Base-by-base conservation (phyloP, 768 basidiomycete genomes). In the Macrolepiota dolichaula region DNA sequence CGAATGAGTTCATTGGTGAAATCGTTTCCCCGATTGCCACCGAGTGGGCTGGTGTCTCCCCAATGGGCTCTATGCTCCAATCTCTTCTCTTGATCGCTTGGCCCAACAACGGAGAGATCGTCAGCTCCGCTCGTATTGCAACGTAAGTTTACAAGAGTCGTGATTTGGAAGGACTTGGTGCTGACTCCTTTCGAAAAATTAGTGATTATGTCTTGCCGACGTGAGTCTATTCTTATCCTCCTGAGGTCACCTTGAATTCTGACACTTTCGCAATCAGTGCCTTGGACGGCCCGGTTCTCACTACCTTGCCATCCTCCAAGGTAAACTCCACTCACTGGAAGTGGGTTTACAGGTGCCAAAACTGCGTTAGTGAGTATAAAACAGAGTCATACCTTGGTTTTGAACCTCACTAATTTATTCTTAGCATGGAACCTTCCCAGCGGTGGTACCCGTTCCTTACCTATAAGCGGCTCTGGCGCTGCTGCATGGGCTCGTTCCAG, bases 341-440 rank as follows among this genome's bases (percentile, higher is more conserved):
- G 63, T 86, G 83, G 81, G 84, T 86, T 3, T 88, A 80, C 73
- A 77, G 84, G 17, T 88, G 86, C 78, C 82, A 86, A 66, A 82
- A 85, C 70, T 88, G 86, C 74, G 81, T 85, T 47, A 72, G 84
- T 85, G 69, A 61, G 79, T 77, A 24, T 5, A n/a, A 12, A 37
- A 13, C 24, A n/a, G 4, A 55, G 19, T 19, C 11, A 13, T 32
- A 27, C 15, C 13, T 13, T 53, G 19, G 10, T 27, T 46, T 7
- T 3, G 7, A 4, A 40, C 37, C 46, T 60, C 32, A 51, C 22
- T 2, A 29, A 2, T 24, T 29, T 42, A 58, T 37, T 50, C 29
- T 10, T 47, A 73, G 67, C 73, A 71, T 83, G 77, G 68, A 73
- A 79, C 66, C 72, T 70, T 24, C 72, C 76, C 15, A 64, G 62